Percentiles rank a stretch among this genome's conserved stretches.
Conservation (phyloP, 305 asterid genomes). For the Andrographis paniculata region DNA sequence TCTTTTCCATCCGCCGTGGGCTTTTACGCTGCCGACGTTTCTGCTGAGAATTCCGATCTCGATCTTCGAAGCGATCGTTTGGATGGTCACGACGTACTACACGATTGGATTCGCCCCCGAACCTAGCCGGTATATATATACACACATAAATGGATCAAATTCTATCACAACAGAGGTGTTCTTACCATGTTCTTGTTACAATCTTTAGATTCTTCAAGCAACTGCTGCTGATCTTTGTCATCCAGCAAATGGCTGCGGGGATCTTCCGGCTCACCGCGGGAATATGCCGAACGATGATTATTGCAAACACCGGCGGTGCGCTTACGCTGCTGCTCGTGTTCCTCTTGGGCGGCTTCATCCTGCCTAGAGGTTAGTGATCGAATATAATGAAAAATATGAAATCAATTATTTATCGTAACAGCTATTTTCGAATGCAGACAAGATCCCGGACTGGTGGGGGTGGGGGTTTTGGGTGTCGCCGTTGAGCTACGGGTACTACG, state of each 20-base stretch:
- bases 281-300: slow-evolving; percentile 77
- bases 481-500: slow-evolving; percentile 63
- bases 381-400: too few species aligned
- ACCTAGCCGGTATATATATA: slow-evolving; percentile 62
- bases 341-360: slow-evolving; percentile 84
- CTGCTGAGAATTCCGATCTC: slow-evolving; percentile 68
- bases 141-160: too few species aligned
- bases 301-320: slow-evolving; percentile 88
- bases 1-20: slow-evolving; percentile 79
- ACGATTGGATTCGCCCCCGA: slow-evolving; percentile 82
- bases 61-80: slow-evolving; percentile 49
- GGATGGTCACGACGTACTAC: slow-evolving; percentile 65
- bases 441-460: slow-evolving; percentile 91
- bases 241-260: slow-evolving; percentile 96
- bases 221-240: slow-evolving; percentile 43
- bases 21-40: slow-evolving; percentile 61
- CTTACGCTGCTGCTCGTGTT: slow-evolving; percentile 57
- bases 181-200: too few species aligned
- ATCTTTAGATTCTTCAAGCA: slow-evolving; percentile 79
- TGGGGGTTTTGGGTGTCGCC: slow-evolving; percentile 97
- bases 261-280: slow-evolving; percentile 72
- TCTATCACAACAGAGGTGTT: too few species aligned
- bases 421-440: slow-evolving; percentile 26
- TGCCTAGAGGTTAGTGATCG: slow-evolving; percentile 55
- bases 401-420: too few species aligned